A percentile compares a stretch with the other conserved stretches of the same genome.
phyloP scores from a whole-genome alignment of 192 early-diverging fungal genomes.

The Tieghemiomyces parasiticus region DNA sequence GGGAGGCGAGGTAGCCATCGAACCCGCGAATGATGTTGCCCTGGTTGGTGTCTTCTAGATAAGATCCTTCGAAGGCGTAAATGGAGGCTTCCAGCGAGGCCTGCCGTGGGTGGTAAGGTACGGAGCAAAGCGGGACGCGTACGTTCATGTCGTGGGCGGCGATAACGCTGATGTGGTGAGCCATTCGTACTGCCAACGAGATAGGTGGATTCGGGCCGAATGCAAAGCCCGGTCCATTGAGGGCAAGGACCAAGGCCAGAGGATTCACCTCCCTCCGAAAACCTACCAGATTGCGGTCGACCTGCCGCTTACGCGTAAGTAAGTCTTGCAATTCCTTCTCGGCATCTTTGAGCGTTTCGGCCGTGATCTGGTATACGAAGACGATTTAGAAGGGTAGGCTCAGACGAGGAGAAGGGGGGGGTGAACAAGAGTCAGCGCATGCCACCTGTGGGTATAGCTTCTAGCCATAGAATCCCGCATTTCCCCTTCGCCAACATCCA shows the following conservation, averaged over 20 bases:
- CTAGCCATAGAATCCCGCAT: no score
- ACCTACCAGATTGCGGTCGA: slow-evolving; percentile 58
- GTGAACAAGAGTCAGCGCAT: no score
- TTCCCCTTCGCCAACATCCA: no score
- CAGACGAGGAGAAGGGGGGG: no score
- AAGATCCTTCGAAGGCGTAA: slow-evolving; percentile 75
- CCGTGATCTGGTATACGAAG: no score
- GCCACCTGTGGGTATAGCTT: no score
- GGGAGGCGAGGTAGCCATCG: slow-evolving; percentile 63
- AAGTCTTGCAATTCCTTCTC: slow-evolving; percentile 61
- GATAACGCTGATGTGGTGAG: slow-evolving; percentile 1
- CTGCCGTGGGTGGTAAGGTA: slow-evolving; percentile 13
- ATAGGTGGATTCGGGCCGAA: neutral
- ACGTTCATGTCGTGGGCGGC: slow-evolving; percentile 12
- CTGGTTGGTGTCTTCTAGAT: slow-evolving; percentile 73
- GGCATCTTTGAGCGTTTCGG: slow-evolving; percentile 45
- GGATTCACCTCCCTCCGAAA: neutral
- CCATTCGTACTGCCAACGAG: neutral
- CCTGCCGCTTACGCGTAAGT: slow-evolving; percentile 58
- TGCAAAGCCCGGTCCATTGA: neutral
- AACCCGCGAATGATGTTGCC: slow-evolving; percentile 86
- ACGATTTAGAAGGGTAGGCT: no score
- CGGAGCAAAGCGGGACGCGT: no score
- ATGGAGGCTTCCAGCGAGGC: slow-evolving; percentile 62
- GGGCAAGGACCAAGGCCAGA: neutral